Evolutionary conservation across 2,329 filamentous ascomycete species (phyloP).

Genomic region (Aspergillus ochraceoroseus): DNA sequence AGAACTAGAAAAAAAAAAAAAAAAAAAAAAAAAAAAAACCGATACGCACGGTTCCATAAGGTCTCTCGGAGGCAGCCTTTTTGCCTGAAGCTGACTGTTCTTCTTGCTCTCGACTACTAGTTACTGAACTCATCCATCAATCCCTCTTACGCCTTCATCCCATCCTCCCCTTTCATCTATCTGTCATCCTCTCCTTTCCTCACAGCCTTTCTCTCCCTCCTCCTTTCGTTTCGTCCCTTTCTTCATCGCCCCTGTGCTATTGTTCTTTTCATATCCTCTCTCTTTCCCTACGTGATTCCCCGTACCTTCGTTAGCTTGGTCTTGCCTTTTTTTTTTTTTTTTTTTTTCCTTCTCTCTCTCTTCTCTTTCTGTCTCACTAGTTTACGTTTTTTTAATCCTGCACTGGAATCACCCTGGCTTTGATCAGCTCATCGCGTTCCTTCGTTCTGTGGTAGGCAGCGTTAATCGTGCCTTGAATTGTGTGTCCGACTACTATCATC

Average conservation of each 20-base stretch:
- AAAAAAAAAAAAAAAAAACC: slow-evolving; percentile 11
- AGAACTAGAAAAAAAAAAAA: slow-evolving; percentile 3
- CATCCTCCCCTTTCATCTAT: slow-evolving; percentile 13
- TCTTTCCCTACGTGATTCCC: slow-evolving; percentile 16
- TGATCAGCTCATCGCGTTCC: slow-evolving; percentile 16
- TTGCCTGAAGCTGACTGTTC: slow-evolving; percentile 19
- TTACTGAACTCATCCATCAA: slow-evolving; percentile 7
- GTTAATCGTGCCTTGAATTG: slow-evolving; percentile 19
- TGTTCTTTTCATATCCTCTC: slow-evolving; percentile 12
- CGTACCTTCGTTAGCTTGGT: slow-evolving; percentile 23
- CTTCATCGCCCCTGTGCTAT: slow-evolving; percentile 16
- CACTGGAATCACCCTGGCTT: slow-evolving; percentile 17
- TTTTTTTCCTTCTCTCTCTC: slow-evolving; percentile 9
- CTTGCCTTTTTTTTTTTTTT: too few relatives aligned
- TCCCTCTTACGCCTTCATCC: slow-evolving; percentile 9
- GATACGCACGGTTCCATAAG: slow-evolving; percentile 16
- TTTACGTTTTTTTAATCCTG: slow-evolving; percentile 15
- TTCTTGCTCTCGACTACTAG: slow-evolving; percentile 16
- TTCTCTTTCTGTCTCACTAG: slow-evolving; percentile 9
- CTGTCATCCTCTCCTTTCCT: slow-evolving; percentile 15
- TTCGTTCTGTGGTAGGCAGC: slow-evolving; percentile 20
- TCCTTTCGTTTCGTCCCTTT: slow-evolving; percentile 20
- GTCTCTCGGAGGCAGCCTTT: slow-evolving; percentile 18
- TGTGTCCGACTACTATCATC: slow-evolving; percentile 11
- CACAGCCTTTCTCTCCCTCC: slow-evolving; percentile 15